Percentiles rank a stretch among this genome's conserved stretches.
Conservation (phyloP, 768 basidiomycete species). For the Termitomyces sp. region DNA sequence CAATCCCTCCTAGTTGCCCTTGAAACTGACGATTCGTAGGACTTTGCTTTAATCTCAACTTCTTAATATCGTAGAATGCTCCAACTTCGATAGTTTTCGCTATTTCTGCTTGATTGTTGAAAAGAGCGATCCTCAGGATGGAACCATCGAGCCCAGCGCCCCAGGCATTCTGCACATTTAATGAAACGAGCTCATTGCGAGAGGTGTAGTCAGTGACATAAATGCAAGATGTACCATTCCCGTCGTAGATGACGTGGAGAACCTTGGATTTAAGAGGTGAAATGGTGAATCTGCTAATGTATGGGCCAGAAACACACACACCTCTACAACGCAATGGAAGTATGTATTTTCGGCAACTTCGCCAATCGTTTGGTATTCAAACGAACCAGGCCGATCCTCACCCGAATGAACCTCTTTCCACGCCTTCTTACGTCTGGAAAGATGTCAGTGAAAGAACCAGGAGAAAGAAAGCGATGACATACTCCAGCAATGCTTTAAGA, state of each 20-base stretch:
- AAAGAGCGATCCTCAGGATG: conserved; percentile 47
- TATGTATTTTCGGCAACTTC: conserved; percentile 37
- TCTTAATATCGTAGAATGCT: conserved; percentile 41
- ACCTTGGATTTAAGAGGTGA: conserved; percentile 30
- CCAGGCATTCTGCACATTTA: conserved; percentile 29
- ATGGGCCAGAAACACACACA: conserved; percentile 18
- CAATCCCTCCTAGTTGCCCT: conserved; percentile 42
- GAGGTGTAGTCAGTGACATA: conserved; percentile 66
- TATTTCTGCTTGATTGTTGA: conserved; percentile 39
- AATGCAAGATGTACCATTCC: conserved; percentile 31
- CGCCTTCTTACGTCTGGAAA: conserved; percentile 43
- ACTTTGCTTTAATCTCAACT: conserved; percentile 42
- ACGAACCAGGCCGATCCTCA: conserved; percentile 22
- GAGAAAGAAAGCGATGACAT: conserved; percentile 15
- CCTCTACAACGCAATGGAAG: conserved; percentile 58
- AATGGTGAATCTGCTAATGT: not conserved
- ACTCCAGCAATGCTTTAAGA: conserved; percentile 51
- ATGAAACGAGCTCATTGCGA: conserved; percentile 35
- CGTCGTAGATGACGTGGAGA: conserved; percentile 32
- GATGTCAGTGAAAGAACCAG: conserved; percentile 3
- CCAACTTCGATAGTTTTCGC: conserved; percentile 34
- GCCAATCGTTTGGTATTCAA: conserved; percentile 41
- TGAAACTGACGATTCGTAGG: conserved; percentile 24
- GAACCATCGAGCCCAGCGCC: conserved; percentile 40
- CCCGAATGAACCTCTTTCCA: conserved; percentile 28